Conservation (phyloP, 331 rosid species). For the Malus hybrid region DNA sequence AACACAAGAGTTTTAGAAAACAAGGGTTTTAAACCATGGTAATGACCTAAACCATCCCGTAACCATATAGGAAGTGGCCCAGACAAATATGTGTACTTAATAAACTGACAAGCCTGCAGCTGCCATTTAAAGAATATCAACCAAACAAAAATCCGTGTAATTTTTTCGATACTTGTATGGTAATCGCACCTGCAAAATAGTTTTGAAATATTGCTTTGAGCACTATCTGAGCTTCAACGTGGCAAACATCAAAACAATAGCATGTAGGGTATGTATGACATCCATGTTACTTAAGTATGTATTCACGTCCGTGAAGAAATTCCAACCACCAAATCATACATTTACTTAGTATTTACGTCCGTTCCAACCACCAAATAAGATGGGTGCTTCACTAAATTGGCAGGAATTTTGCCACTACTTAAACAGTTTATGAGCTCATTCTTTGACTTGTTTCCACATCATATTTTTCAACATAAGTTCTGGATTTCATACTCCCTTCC, state of each 20-base stretch:
- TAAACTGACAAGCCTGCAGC: background rate
- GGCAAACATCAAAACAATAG: background rate
- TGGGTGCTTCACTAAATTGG: background rate
- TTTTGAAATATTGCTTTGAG: background rate
- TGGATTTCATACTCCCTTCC: background rate
- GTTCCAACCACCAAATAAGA: background rate
- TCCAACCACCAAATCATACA: background rate
- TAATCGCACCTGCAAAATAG: background rate
- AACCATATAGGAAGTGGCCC: background rate
- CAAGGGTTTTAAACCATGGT: background rate
- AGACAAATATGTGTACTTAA: background rate
- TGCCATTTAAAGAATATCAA: background rate
- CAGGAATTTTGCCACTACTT: background rate
- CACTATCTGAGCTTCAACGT: background rate
- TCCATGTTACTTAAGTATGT: background rate
- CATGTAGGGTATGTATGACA: background rate
- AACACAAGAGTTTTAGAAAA: background rate
- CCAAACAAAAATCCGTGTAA: background rate
- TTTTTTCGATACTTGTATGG: background rate
- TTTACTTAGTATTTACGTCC: background rate
- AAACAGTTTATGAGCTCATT: background rate
- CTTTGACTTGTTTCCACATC: background rate
- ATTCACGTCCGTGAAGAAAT: background rate
- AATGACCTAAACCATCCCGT: background rate
- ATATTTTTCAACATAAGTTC: background rate